Evolutionary conservation across 768 basidiomycete genomes (phyloP), one percentile per base, ranked within the genome.

Genomic region (Gelatoporia subvermispora): DNA sequence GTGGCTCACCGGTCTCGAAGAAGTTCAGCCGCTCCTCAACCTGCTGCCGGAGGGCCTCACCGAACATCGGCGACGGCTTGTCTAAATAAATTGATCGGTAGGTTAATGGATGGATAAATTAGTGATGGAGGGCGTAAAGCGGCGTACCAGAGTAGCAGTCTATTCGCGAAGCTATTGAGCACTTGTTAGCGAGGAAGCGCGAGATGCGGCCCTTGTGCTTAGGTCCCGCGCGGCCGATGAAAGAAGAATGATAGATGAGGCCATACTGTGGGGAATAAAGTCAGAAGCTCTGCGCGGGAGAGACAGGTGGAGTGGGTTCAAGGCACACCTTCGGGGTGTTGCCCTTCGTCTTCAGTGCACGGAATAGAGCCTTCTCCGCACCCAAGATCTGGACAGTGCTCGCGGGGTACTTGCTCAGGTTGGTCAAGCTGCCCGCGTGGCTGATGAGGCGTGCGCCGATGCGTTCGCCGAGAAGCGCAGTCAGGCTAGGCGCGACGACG

Each of bases 151-250:
- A 75, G 64, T 88, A 98, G 67, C 93, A 97, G 65, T 98, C 95
- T 68, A 98, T 97, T 47, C 95, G 79, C 15, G 92, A 89, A 2
- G 95, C 95, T 58, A 98, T 97, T 47, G 93, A 94, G 63, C 92
- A 93, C 70, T 98, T 98, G 78, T 98, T 98, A 35, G 95, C 95
- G 8, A 98, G 76, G 80, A 97, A 98, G n/a, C 95, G 85, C 3
- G 94, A 96, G 63, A 97, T 97, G 47, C 95, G 86, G 9, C 95
- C 95, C 75, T 97, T 98, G 76, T 89, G 82, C 68, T 93, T 95
- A 37, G 92, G 78, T 16, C 85, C 90, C 4, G 95, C 95, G 38
- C 93, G 88, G 10, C 93, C 93, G 65, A 98, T 97, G 73, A 96
- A 97, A 1, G 93, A 77, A 17, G 93, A 94, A 70, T 98, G 93